Conservation (phyloP, 2,329 filamentous ascomycete genomes). For the Amylocarpus encephaloides region DNA sequence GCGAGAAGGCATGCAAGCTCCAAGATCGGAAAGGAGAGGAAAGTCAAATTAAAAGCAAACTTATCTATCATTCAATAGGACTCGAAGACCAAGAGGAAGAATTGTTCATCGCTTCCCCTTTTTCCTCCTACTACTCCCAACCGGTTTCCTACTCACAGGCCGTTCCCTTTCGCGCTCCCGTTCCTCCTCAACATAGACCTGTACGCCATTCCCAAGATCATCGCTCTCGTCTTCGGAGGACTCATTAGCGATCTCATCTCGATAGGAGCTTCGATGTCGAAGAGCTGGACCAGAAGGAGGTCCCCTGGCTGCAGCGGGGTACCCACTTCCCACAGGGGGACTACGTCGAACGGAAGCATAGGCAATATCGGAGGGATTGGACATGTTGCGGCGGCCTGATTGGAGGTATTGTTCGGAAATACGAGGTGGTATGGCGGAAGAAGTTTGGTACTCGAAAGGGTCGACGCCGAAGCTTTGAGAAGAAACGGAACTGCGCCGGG, state of each 20-base stretch:
- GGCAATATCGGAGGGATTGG: conserved; percentile 30
- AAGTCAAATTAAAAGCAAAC: conserved; percentile 13
- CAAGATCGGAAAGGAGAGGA: not conserved
- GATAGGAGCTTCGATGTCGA: conserved; percentile 12
- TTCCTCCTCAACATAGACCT: conserved; percentile 25
- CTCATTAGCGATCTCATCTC: conserved; percentile 16
- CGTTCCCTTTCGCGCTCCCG: conserved; percentile 9
- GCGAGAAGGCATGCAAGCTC: too few relatives aligned
- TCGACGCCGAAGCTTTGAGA: conserved; percentile 30
- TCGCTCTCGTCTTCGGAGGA: conserved; percentile 23
- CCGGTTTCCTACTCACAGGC: conserved; percentile 18
- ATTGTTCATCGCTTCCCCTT: conserved; percentile 19
- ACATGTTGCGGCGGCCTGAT: conserved; percentile 28
- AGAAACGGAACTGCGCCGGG: conserved; percentile 29
- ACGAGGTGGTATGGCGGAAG: conserved; percentile 22
- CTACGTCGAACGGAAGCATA: conserved; percentile 28
- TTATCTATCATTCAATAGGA: conserved; percentile 7
- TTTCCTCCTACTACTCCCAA: conserved; percentile 18
- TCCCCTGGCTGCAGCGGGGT: conserved; percentile 17
- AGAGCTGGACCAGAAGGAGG: conserved; percentile 20
- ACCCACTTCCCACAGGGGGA: conserved; percentile 14
- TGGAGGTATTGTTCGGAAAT: conserved; percentile 31
- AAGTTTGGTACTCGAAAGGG: conserved; percentile 35
- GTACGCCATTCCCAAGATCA: conserved; percentile 26
- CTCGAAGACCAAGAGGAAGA: not conserved